Base-by-base conservation (phyloP, 2,329 filamentous ascomycete genomes). In the Magnaporthiopsis incrustans region DNA sequence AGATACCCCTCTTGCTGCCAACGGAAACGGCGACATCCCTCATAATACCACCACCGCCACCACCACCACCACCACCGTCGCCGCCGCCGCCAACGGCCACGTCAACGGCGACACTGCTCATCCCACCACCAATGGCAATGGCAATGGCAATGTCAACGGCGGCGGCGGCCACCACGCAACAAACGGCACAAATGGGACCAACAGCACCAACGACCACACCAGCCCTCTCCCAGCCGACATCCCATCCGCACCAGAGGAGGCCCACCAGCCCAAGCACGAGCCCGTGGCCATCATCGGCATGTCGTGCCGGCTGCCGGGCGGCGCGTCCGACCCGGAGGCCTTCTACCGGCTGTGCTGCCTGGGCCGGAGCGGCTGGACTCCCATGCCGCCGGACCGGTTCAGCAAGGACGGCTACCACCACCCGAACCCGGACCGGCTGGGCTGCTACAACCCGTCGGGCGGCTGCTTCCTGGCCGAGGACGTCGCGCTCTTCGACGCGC, bases 391-490 rank as follows among this genome's bases (percentile, higher is more conserved):
- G 11, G 68, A 72, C 58, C 68, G 75, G 1, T 77, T 77, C 69
- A 73, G 69, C 65, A 67, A 68, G n/a, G 68, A 67, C 11, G 71
- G 69, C 12, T 76, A 74, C 67, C 70, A 75, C 61, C 73, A 77
- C 60, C 70, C 71, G 4, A 72, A 75, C 53, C 72, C 71, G 0
- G 69, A 69, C 62, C 70, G 74, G 63, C 69, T 77, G 69, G 76
- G 68, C 58, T 61, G 67, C 65, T 68, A 75, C 66, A 76, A 76
- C 64, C 68, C 70, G 5, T 61, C 65, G 3, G 71, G 73, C 5
- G 72, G 73, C 2, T 75, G 75, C 64, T 74, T 76, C 33, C 67
- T 77, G 33, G 66, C 67, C 5, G 67, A 71, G 56, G 72, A 76
- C 53, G 63, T 70, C 3, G 66, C 68, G 11, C 64, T 68, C 60